Evolutionary conservation across 139 green algal genomes (phyloP).

Genomic region (Dunaliella primolecta): DNA sequence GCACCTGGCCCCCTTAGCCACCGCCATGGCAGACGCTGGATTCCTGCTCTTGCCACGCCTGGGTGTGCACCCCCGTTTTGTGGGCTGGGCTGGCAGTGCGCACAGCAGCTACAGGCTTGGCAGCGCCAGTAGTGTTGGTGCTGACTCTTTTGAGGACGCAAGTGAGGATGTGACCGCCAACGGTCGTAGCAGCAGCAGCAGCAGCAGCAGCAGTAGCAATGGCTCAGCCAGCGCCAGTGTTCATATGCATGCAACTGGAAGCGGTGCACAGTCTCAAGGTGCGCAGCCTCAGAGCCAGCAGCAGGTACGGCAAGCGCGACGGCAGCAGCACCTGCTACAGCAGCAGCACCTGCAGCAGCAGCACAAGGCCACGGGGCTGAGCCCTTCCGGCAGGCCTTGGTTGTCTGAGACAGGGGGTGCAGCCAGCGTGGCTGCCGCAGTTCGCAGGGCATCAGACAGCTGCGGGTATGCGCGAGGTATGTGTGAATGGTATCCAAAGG

Average conservation of each 20-base stretch:
- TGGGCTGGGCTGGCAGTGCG: not conserved
- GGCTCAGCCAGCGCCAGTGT: not conserved
- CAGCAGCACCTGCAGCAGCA: conserved; percentile 1
- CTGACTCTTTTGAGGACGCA: not conserved
- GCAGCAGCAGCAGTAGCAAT: conserved; percentile 10
- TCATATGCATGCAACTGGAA: too few relatives aligned
- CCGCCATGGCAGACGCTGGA: conserved; percentile 52
- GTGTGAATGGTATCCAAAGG: not conserved
- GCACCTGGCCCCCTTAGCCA: conserved; percentile 62
- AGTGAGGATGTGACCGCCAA: not conserved
- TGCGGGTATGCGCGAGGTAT: conserved; percentile 38
- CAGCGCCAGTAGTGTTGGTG: not conserved
- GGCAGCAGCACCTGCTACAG: not conserved
- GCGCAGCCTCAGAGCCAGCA: conserved; percentile 15
- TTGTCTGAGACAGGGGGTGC: conserved; percentile 31
- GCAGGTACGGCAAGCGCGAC: not conserved
- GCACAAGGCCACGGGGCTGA: not conserved
- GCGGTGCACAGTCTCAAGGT: too few relatives aligned
- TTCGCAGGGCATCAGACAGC: conserved; percentile 41
- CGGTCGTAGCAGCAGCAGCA: not conserved
- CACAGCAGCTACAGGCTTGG: not conserved
- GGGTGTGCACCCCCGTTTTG: conserved; percentile 67
- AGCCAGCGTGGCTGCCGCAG: conserved; percentile 39
- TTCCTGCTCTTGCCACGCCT: conserved; percentile 75
- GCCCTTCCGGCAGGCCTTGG: conserved; percentile 27